Conservation (phyloP, 1,284 basidiomycete genomes). For the Volvariella volvacea region DNA sequence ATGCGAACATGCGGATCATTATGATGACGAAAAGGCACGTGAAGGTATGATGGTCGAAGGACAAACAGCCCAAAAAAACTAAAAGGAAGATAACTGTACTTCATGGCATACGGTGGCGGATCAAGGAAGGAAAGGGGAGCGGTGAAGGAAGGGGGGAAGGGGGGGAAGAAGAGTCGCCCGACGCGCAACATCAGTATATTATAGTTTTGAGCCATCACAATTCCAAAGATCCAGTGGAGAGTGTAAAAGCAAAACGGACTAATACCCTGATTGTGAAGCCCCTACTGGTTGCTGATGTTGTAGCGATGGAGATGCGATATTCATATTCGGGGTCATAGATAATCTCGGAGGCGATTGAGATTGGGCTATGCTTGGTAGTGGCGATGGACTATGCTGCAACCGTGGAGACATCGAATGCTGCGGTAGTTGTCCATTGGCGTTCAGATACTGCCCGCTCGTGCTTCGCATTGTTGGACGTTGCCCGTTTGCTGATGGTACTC, state of each 20-base stretch:
- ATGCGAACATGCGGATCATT: too few species aligned
- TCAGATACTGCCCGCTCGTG: constrained; percentile 26
- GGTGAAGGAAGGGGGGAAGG: too few species aligned
- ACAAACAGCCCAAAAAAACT: too few species aligned
- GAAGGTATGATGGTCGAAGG: too few species aligned
- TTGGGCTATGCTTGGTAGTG: constrained; percentile 39
- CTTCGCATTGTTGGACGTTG: constrained; percentile 34
- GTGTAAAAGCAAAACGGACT: constrained; percentile 10
- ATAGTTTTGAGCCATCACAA: too few species aligned
- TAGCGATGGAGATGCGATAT: constrained; percentile 54
- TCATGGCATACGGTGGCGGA: too few species aligned
- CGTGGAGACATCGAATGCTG: constrained; percentile 47
- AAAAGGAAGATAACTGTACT: too few species aligned
- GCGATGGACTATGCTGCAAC: constrained; percentile 44
- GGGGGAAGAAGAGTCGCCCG: too few species aligned
- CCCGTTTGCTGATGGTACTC: constrained; percentile 52
- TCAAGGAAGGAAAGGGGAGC: too few species aligned
- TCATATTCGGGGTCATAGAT: constrained; percentile 46
- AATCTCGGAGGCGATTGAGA: constrained; percentile 51
- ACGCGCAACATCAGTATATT: too few species aligned
- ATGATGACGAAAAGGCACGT: too few species aligned
- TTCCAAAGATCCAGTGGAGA: too few species aligned
- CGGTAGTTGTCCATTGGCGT: constrained; percentile 30
- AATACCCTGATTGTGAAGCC: constrained; percentile 36
- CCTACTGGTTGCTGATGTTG: constrained; percentile 50